These are phyloP conservation scores for Pseudophaeomoniella oleicola DNA, from an alignment of 2,329 filamentous ascomycete species.

Conservation along the genomic window DNA sequence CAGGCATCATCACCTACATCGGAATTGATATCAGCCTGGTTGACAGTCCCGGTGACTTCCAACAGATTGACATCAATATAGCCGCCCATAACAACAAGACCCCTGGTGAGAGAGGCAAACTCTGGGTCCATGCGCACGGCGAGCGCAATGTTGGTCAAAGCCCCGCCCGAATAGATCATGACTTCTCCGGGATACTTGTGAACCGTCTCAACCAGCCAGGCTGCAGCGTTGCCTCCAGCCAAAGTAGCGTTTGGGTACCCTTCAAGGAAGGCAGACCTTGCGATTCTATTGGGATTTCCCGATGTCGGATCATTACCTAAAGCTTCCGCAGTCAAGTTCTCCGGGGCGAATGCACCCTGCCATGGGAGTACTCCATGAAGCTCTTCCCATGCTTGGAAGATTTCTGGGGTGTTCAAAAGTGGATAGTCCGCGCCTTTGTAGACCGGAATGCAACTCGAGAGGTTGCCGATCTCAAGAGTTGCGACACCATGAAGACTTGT, in stretches of 20 bases:
- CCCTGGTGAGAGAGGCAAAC: constrained; percentile 31
- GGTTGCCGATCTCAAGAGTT: constrained; percentile 29
- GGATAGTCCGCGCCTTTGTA: constrained; percentile 32
- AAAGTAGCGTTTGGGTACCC: constrained; percentile 32
- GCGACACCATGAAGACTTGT: constrained; percentile 31
- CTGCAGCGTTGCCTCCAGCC: constrained; percentile 23
- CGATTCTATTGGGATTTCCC: constrained; percentile 27
- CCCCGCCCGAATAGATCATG: constrained; percentile 31
- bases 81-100: constrained; percentile 36
- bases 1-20: constrained; percentile 15
- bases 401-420: constrained; percentile 29
- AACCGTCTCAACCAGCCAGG: constrained; percentile 34
- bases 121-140: constrained; percentile 30
- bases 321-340: constrained; percentile 28
- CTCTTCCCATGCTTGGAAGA: constrained; percentile 29
- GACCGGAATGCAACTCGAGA: constrained; percentile 34
- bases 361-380: constrained; percentile 30
- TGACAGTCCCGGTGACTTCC: constrained; percentile 13
- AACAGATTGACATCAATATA: constrained; percentile 30
- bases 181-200: constrained; percentile 35
- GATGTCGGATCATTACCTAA: constrained; percentile 30
- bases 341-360: constrained; percentile 29
- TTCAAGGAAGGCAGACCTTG: constrained; percentile 26
- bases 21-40: constrained; percentile 9
- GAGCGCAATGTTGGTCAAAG: constrained; percentile 35